Evolutionary conservation across 169 alveolate genomes (phyloP).

Genomic region (Cryptosporidium baileyi): DNA sequence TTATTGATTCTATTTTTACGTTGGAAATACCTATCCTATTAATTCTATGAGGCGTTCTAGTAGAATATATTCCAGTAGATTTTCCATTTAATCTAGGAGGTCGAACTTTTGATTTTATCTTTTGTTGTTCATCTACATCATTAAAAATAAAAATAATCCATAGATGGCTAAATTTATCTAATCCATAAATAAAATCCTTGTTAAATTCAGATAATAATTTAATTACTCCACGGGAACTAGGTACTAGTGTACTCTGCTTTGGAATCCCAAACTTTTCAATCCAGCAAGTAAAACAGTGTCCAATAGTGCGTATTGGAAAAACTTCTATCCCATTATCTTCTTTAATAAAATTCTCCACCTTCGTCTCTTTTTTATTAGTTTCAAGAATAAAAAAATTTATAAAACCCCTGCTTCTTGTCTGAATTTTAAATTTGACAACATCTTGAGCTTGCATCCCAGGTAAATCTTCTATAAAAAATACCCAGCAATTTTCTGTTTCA

Average conservation of each 20-base stretch:
- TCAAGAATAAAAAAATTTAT: constrained; percentile 11
- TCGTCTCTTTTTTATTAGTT: background rate
- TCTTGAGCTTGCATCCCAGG: background rate
- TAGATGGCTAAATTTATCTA: constrained; percentile 78
- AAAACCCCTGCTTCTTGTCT: constrained; percentile 33
- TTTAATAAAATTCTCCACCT: background rate
- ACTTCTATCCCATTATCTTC: background rate
- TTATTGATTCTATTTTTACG: constrained; percentile 78
- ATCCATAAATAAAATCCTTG: constrained; percentile 78
- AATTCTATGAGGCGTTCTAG: constrained; percentile 84
- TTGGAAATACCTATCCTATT: constrained; percentile 85
- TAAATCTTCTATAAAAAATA: background rate
- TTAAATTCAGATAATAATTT: constrained; percentile 71
- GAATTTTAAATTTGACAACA: background rate
- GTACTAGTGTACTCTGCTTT: constrained; percentile 71
- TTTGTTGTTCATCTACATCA: constrained; percentile 26
- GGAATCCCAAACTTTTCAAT: constrained; percentile 80
- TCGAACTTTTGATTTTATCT: background rate
- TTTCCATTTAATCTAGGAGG: constrained; percentile 46
- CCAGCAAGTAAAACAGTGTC: constrained; percentile 73
- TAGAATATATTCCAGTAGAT: constrained; percentile 82
- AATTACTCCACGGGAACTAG: constrained; percentile 74
- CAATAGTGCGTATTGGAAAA: constrained; percentile 70
- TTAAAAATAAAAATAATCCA: constrained; percentile 83
- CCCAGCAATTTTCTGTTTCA: background rate